A percentile compares a stretch with the other conserved stretches of the same genome.
These are phyloP conservation scores for Cyclotella sp. DNA, from an alignment of 108 stramenopile genomes.

Conservation along the genomic window DNA sequence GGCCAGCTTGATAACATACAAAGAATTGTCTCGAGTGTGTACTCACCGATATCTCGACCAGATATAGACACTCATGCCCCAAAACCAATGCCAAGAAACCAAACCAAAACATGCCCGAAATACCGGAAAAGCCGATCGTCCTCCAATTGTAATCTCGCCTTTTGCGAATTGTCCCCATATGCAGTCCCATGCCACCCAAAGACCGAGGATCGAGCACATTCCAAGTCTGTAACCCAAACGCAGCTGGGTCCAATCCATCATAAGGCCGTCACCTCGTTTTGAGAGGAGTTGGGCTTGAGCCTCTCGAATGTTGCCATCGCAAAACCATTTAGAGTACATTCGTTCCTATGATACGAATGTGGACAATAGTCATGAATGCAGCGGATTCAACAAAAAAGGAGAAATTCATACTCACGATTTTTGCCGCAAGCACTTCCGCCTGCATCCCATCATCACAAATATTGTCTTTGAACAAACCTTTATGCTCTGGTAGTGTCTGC, in stretches of 20 bases:
- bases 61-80: slow-evolving; percentile 87
- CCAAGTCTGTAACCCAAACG: slow-evolving; percentile 91
- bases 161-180: slow-evolving; percentile 77
- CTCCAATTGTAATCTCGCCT: slow-evolving; percentile 79
- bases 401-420: slow-evolving; percentile 29
- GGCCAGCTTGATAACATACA: not conserved
- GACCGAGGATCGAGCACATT: slow-evolving; percentile 86
- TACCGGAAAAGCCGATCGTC: slow-evolving; percentile 87
- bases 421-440: slow-evolving; percentile 54
- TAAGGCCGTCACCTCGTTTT: slow-evolving; percentile 87
- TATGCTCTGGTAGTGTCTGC: slow-evolving; percentile 54
- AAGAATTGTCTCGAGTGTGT: not conserved
- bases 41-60: slow-evolving; percentile 74
- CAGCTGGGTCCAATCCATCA: slow-evolving; percentile 93
- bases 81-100: slow-evolving; percentile 91
- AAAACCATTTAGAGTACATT: slow-evolving; percentile 87
- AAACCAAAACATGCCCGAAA: slow-evolving; percentile 92
- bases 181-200: slow-evolving; percentile 97
- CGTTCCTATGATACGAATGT: slow-evolving; percentile 47
- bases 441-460: slow-evolving; percentile 77
- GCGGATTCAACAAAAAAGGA: not conserved
- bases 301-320: slow-evolving; percentile 81
- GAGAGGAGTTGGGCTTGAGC: slow-evolving; percentile 90
- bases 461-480: slow-evolving; percentile 67
- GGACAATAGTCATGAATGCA: not conserved